Base-by-base conservation (phyloP, 768 basidiomycete species). In the Psilocybe sp. region DNA sequence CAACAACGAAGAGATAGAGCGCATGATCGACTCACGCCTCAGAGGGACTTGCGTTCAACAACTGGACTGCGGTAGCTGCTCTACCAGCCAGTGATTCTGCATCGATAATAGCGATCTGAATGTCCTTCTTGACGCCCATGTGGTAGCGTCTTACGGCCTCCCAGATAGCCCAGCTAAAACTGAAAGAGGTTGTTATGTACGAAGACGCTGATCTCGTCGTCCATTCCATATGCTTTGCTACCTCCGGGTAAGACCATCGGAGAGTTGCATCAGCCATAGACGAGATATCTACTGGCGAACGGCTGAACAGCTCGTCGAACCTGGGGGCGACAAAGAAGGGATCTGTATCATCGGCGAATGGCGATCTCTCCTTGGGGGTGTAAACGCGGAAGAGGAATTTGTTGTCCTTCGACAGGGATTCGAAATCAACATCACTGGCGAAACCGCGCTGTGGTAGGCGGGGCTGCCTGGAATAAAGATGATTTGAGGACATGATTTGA, bases 101-200 rank as follows among this genome's bases (percentile, higher is more conserved):
- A 69, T 90, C 87, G 60, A 91, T 89, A 49, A 91, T 71, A 12
- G 89, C 88, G 53, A 91, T 88, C 63, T 90, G 78, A 23, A 91
- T 69, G 49, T 87, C 81, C 53, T 88, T 85, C 64, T 91, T 90
- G 46, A 89, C 68, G 35, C 82, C 82, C 34, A 74, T 68, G 57
- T 84, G 80, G 60, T 87, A 88, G n/a, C 89, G 80, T 49, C 85
- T 73, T 16, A 85, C 75, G 4, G 87, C 89, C 62, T 91, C 89
- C 87, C 87, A 91, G 34, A 90, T 74, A 7, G 87, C 82, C 89
- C 89, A 91, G 34, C 77, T 79, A 56, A 90, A 87, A 69, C 85
- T 89, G 64, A 90, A 89, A 5, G 88, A 89, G 2, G 86, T 78
- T 2, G 88, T 86, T 39, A 90, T 77, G 53, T 80, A 90, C 4